Conservation (phyloP, 2,329 filamentous ascomycete species). For the Mycosphaerella sp. region DNA sequence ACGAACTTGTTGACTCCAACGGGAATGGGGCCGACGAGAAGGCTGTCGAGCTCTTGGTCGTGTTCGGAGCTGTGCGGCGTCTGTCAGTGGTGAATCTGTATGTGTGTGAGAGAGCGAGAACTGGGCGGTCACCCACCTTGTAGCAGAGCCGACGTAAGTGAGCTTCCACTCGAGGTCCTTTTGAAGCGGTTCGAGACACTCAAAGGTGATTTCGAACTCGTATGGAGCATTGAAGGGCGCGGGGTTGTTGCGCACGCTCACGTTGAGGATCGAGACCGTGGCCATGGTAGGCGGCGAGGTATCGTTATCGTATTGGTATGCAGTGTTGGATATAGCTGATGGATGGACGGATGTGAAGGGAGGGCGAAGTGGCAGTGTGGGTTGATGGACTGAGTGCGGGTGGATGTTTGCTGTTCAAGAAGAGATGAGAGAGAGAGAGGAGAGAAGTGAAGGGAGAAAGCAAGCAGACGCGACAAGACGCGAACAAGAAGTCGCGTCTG, state of each 20-base stretch:
- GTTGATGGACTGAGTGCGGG: too few relatives aligned
- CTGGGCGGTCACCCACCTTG: constrained; percentile 60
- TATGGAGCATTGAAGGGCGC: constrained; percentile 89
- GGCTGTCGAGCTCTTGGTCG: constrained; percentile 94
- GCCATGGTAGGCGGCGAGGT: constrained; percentile 58
- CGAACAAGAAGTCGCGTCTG: not conserved
- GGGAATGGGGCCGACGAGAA: constrained; percentile 95
- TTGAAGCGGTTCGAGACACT: constrained; percentile 88
- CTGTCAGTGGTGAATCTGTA: constrained; percentile 3
- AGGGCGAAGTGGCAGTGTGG: not conserved
- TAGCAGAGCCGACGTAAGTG: constrained; percentile 97
- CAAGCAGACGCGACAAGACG: not conserved
- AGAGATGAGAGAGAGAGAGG: not conserved
- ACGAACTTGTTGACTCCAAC: constrained; percentile 98
- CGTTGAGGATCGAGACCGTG: constrained; percentile 89
- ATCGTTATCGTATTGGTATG: constrained; percentile 15
- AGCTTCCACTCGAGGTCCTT: constrained; percentile 99
- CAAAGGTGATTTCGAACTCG: constrained; percentile 97
- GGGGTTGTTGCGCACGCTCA: constrained; percentile 95
- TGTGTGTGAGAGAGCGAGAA: not conserved
- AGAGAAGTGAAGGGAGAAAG: not conserved
- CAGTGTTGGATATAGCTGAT: not conserved
- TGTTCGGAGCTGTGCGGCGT: constrained; percentile 67
- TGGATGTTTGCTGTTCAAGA: not conserved
- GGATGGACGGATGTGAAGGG: not conserved